These are phyloP conservation scores for Aspergillus fumigatiaffinis DNA, from an alignment of 2,329 filamentous ascomycete genomes.

Conservation along the genomic window DNA sequence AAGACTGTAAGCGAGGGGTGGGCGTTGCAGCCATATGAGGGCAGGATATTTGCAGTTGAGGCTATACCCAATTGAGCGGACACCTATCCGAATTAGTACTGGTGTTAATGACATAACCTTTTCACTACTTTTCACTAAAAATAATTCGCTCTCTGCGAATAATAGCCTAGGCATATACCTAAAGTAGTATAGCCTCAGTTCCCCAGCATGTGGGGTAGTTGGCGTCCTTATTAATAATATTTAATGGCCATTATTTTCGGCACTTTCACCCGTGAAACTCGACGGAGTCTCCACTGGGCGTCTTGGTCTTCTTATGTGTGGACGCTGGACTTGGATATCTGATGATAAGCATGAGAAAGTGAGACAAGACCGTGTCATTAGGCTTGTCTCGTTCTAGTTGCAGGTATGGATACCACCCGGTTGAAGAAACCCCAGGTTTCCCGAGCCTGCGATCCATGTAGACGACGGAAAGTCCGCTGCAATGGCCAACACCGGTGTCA, in stretches of 20 bases:
- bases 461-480: slow-evolving; percentile 45
- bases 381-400: not conserved
- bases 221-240: not conserved
- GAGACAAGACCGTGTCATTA: not conserved
- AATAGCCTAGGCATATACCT: not conserved
- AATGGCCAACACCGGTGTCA: slow-evolving; percentile 45
- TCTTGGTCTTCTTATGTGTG: too few relatives aligned
- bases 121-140: too few relatives aligned
- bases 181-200: not conserved
- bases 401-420: not conserved
- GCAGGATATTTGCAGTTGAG: slow-evolving; percentile 26
- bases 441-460: slow-evolving; percentile 46
- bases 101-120: not conserved
- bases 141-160: not conserved
- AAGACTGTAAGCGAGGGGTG: slow-evolving; percentile 10
- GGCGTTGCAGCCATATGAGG: slow-evolving; percentile 30
- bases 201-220: not conserved
- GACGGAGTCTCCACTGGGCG: not conserved
- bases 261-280: not conserved
- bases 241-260: not conserved
- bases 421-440: slow-evolving; percentile 7
- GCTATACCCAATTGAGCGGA: slow-evolving; percentile 1
- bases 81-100: not conserved
- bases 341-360: not conserved
- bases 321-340: too few relatives aligned